A percentile compares a stretch with the other conserved stretches of the same genome.
Evolutionary conservation across 2,329 filamentous ascomycete species (phyloP).

Genomic region (Aureobasidium sp.): DNA sequence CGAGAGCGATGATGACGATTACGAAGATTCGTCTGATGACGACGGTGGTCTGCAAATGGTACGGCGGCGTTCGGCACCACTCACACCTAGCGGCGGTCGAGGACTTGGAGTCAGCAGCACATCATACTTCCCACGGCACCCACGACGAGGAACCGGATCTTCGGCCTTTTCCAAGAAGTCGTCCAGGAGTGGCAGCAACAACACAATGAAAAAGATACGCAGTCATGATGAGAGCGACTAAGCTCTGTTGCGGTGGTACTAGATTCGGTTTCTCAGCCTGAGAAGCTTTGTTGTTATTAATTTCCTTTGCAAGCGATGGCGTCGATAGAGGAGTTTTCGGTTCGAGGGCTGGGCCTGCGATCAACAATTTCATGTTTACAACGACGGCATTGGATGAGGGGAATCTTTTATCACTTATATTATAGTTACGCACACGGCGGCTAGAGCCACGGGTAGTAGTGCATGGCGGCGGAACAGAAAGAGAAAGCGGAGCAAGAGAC

Average conservation of each 20-base stretch:
- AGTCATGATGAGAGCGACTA: constrained; percentile 13
- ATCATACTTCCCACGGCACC: constrained; percentile 27
- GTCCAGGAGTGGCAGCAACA: constrained; percentile 40
- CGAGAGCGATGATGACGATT: constrained; percentile 33
- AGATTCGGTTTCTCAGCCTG: neutral
- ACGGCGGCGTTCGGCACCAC: constrained; percentile 21
- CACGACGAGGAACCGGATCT: constrained; percentile 23
- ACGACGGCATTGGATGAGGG: constrained; percentile 4
- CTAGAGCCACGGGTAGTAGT: neutral
- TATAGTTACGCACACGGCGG: neutral
- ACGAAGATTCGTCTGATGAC: constrained; percentile 30
- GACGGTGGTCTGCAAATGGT: constrained; percentile 33
- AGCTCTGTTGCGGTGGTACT: neutral
- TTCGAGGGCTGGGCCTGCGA: neutral
- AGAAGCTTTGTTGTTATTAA: neutral
- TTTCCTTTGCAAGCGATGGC: constrained; percentile 10
- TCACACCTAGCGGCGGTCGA: neutral
- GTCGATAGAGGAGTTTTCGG: constrained; percentile 7
- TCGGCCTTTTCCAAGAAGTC: constrained; percentile 30
- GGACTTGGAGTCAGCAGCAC: constrained; percentile 28
- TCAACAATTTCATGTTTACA: constrained; percentile 5
- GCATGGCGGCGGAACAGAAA: neutral
- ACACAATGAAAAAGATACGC: constrained; percentile 41
- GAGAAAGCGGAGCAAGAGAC: neutral
- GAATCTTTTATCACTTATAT: neutral